Base-by-base conservation (phyloP, 768 basidiomycete species). In the Mrakia gelida region DNA sequence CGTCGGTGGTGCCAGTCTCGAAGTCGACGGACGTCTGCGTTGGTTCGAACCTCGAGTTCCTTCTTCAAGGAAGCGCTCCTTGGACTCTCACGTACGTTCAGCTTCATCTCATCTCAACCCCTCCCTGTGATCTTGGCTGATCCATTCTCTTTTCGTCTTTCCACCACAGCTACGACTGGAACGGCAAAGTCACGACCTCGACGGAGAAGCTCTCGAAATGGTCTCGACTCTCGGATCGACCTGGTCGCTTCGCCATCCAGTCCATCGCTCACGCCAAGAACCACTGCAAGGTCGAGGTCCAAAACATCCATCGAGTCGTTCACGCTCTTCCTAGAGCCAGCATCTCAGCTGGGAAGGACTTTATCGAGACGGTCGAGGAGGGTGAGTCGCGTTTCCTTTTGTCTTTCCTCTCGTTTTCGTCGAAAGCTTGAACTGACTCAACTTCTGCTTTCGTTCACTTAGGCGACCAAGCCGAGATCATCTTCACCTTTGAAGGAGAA, bases 251-350 rank as follows among this genome's bases (percentile, higher is more conserved):
- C 82, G 87, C 88, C n/a, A 88, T 98, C 77, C 89, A 89, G 0
- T 94, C 93, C 34, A 91, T 98, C 71, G 91, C 95, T 4, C 93
- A 97, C 81, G 93, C 94, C 82, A 92, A 95, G 84, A 92, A 93
- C 78, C 86, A 91, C 90, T 85, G 84, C 75, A 83, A 92, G 84
- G 91, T 92, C 0, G 87, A 89, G 13, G 89, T 97, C 43, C 88
- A 90, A 26, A 93, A 94, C 81, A 83, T 97, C 73, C 86, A 87
- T 15, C 89, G 92, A 81, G 86, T 84, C 34, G 89, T 98, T 26
- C 94, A 96, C 82, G 85, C 91, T 18, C 86, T 98, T 54, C 97
- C 97, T 15, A 90, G 91, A 13, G 97, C 95, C 23, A 91, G 91
- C 81, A 93, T 99, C 67, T 91, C 91, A 21, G 91, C 93, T 65